These are phyloP conservation scores for Backusella tarrabulga DNA, from an alignment of 192 early-diverging fungal species.

Conservation along the genomic window DNA sequence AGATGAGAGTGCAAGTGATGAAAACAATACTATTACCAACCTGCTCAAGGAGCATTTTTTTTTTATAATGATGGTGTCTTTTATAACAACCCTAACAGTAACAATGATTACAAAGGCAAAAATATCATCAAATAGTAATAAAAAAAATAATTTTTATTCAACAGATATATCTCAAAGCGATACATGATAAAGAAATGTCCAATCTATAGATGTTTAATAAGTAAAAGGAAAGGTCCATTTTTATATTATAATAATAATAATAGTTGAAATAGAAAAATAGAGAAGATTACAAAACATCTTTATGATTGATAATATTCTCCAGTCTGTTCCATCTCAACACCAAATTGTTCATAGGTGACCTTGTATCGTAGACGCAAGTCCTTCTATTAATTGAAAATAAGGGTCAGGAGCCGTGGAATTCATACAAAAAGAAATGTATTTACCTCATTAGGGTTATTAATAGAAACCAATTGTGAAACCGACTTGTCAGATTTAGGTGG, in stretches of 20 bases:
- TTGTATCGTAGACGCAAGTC: slow-evolving; percentile 41
- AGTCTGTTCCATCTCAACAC: slow-evolving; percentile 43
- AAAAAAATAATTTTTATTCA: no score
- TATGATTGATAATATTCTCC: slow-evolving; percentile 20
- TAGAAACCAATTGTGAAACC: slow-evolving; percentile 39
- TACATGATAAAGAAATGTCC: no score
- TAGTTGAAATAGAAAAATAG: not conserved
- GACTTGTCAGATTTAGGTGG: slow-evolving; percentile 31
- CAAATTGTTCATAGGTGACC: slow-evolving; percentile 41
- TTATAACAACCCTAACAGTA: no score
- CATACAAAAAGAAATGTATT: not conserved
- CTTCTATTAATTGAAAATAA: not conserved
- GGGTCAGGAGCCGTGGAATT: not conserved
- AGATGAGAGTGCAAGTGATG: no score
- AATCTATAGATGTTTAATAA: no score
- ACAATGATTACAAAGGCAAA: no score
- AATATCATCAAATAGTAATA: no score
- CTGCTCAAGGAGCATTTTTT: no score
- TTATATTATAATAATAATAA: not conserved
- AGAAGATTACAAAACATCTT: not conserved
- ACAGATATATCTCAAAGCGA: no score
- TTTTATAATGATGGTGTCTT: no score
- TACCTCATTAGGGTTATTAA: slow-evolving; percentile 25
- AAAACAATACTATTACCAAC: no score
- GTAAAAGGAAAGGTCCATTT: no score